Evolutionary conservation across 2,329 filamentous ascomycete species (phyloP), one percentile per base, ranked within the genome.

Genomic region (Ceratocystis diversiconidia): DNA sequence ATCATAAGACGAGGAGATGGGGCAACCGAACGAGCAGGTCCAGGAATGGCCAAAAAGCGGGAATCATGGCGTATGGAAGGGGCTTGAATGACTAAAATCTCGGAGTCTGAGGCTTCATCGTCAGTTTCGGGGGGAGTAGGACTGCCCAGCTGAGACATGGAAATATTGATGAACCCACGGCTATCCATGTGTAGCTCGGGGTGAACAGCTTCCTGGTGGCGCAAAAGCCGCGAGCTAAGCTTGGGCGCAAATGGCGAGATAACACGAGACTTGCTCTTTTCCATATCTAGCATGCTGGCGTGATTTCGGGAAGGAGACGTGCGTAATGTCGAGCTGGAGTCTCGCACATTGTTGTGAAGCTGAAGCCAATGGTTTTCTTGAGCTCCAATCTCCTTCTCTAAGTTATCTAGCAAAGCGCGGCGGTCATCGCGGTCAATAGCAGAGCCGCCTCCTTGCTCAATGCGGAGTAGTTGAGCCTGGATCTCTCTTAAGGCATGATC

Each of bases 331-430:
- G 79, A 82, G 50, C 79, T 71, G 5, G 82, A 84, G 69, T 80
- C 77, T 66, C 78, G 78, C 50, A 85, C 71, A 46, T 79, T 78
- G 30, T 78, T 74, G 66, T 82, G 82, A 74, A 86, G 78, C 62
- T 79, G 74, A 65, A 81, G 79, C 85, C 84, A 87, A 69, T 81
- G 79, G 64, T 77, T 77, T 70, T 85, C 82, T 70, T 87, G 81
- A 69, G 78, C 72, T 0, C 79, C 82, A 78, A 87, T 83, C 72
- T 87, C 85, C 68, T 75, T 76, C 70, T 87, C 85, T 1, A 87
- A 74, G 67, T 83, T 80, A 41, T 82, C 79, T 1, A 87, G 74
- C 2, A 85, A 75, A 43, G 76, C 77, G 60, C 61, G 43, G 19
- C 64, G 66, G 36, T 62, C 62, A 8, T 32, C 52, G 28, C 32